Conservation (phyloP, 257 asterid genomes). For the Schizonepeta tenuifolia region DNA sequence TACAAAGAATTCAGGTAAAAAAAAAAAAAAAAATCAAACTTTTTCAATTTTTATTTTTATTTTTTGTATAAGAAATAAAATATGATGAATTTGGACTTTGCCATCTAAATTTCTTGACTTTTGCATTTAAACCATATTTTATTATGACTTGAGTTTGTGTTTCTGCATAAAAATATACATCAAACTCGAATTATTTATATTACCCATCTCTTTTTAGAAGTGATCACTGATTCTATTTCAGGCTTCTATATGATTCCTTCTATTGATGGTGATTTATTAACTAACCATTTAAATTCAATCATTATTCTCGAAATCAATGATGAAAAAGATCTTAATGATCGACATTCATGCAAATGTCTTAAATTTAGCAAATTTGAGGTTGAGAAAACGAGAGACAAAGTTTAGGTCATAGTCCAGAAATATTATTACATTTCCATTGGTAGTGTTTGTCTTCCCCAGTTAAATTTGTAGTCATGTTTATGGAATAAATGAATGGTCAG, state of each 20-base stretch:
- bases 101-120: not conserved
- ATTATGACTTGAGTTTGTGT: not conserved
- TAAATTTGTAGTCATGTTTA: not conserved
- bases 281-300: not conserved
- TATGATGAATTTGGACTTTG: not conserved
- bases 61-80: not conserved
- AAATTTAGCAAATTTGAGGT: not conserved
- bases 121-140: not conserved
- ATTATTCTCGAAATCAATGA: not conserved
- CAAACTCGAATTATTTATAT: not conserved
- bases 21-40: not conserved
- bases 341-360: not conserved
- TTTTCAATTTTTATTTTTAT: not conserved
- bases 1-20: constrained; percentile 61
- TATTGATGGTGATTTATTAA: not conserved
- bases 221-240: not conserved
- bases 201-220: not conserved
- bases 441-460: not conserved
- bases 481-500: constrained; percentile 1
- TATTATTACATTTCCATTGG: not conserved
- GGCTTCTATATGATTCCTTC: not conserved
- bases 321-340: not conserved
- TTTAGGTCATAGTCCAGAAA: not conserved
- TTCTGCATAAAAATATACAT: not conserved
- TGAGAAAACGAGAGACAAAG: not conserved